phyloP scores from a whole-genome alignment of 2,329 filamentous ascomycete genomes.

The Mycosphaerelloides madeirae region DNA sequence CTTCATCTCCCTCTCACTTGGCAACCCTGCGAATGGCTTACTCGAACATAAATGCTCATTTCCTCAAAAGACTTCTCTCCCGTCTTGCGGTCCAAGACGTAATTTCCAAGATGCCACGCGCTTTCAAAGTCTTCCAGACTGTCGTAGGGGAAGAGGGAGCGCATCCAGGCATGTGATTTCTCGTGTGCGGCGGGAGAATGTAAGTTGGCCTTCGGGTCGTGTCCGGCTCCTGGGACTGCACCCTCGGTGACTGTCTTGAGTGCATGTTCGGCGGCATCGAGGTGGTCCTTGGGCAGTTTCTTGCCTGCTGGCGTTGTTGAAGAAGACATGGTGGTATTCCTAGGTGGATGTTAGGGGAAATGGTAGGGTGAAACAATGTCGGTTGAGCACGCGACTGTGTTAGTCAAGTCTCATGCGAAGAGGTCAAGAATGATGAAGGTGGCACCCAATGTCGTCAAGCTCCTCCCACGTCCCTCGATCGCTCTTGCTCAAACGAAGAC shows the following conservation, averaged over 20 bases:
- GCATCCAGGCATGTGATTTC: constrained; percentile 20
- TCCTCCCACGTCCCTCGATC: no score
- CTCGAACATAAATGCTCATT: constrained; percentile 41
- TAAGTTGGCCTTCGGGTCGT: constrained; percentile 25
- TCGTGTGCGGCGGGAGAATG: constrained; percentile 23
- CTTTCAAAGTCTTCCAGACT: constrained; percentile 33
- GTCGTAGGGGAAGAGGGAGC: constrained; percentile 22
- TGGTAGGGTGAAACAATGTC: no score
- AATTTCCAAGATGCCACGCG: constrained; percentile 40
- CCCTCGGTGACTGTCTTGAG: constrained; percentile 24
- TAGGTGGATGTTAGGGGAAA: no score
- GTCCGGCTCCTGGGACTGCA: constrained; percentile 15
- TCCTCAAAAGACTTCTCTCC: constrained; percentile 39
- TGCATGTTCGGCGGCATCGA: constrained; percentile 23
- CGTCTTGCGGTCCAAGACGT: constrained; percentile 39
- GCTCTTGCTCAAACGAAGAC: no score
- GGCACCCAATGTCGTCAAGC: no score
- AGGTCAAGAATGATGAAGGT: no score
- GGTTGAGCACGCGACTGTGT: no score
- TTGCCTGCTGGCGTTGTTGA: constrained; percentile 1
- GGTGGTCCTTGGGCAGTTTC: constrained; percentile 16
- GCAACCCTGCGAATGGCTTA: constrained; percentile 7
- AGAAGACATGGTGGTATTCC: not conserved
- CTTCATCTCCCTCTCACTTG: not conserved
- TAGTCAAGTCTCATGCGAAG: no score